Conservation (phyloP, 2,329 filamentous ascomycete species). For the Penicillium sp. region DNA sequence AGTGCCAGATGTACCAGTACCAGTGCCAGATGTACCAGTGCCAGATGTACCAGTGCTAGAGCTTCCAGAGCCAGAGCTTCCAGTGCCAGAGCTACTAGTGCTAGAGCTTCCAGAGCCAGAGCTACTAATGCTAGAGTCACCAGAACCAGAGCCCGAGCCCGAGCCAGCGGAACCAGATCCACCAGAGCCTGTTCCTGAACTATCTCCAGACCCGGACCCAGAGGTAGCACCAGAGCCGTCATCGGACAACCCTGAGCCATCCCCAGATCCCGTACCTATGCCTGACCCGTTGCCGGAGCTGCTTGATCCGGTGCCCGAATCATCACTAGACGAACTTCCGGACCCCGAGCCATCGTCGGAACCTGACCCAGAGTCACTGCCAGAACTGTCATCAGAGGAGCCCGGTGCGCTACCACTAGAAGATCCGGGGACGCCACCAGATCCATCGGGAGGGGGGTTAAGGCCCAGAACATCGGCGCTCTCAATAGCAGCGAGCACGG, state of each 20-base stretch:
- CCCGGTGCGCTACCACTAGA: background rate
- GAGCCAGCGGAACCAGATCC: background rate
- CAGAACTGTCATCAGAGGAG: background rate
- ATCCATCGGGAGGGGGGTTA: background rate
- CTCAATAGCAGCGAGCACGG: conserved; percentile 33
- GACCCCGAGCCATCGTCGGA: background rate
- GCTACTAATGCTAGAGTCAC: background rate
- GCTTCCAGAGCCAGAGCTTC: background rate
- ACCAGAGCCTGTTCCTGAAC: background rate
- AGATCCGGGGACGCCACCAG: background rate
- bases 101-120: background rate
- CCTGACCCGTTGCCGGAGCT: no score
- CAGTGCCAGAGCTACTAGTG: background rate
- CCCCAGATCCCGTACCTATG: background rate
- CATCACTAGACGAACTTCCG: background rate
- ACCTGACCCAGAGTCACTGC: background rate
- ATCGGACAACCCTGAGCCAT: background rate
- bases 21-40: no score
- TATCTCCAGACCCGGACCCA: background rate
- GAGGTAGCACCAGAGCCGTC: background rate
- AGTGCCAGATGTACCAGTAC: no score
- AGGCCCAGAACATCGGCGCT: conserved; percentile 24
- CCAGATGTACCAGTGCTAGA: no score
- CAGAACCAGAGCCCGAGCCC: background rate
- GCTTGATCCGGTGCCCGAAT: background rate